These are phyloP conservation scores for Postia placenta DNA, from an alignment of 768 basidiomycete genomes.

Conservation along the genomic window DNA sequence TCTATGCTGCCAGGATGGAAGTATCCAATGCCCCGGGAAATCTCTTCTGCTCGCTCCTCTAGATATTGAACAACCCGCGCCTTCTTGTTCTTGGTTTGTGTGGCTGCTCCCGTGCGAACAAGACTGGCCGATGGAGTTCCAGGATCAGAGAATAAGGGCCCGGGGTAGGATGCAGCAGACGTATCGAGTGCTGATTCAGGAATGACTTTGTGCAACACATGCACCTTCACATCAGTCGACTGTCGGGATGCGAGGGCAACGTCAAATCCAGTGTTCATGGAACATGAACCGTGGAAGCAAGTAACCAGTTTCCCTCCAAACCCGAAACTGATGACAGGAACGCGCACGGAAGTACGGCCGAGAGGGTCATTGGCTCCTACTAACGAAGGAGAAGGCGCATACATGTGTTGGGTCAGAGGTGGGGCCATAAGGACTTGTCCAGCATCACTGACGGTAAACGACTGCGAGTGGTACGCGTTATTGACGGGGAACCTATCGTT, in stretches of 20 bases:
- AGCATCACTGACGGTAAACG: slow-evolving; percentile 5
- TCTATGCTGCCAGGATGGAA: slow-evolving; percentile 45
- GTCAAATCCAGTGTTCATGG: slow-evolving; percentile 69
- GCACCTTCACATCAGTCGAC: slow-evolving; percentile 64
- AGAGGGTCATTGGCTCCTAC: slow-evolving; percentile 80
- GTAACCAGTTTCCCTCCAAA: slow-evolving; percentile 90
- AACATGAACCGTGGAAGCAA: slow-evolving; percentile 69
- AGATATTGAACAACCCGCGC: slow-evolving; percentile 72
- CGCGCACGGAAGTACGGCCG: slow-evolving; percentile 61
- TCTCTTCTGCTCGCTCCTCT: slow-evolving; percentile 66
- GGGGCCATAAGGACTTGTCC: slow-evolving; percentile 20
- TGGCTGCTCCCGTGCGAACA: slow-evolving; percentile 52
- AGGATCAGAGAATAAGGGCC: slow-evolving; percentile 79
- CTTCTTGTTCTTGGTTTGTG: slow-evolving; percentile 80
- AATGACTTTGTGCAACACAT: slow-evolving; percentile 60
- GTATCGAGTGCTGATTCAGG: slow-evolving; percentile 57
- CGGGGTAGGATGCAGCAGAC: slow-evolving; percentile 64
- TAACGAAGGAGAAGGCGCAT: slow-evolving; percentile 82
- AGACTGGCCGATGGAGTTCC: slow-evolving; percentile 58
- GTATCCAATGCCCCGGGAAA: slow-evolving; percentile 72
- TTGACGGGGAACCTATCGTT: background rate
- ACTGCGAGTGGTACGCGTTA: slow-evolving; percentile 1
- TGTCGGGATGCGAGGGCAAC: slow-evolving; percentile 68
- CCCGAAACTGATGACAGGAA: slow-evolving; percentile 84
- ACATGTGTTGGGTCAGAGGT: slow-evolving; percentile 43